Conservation (phyloP, 2,329 filamentous ascomycete species). For the Sporothrix pallida region DNA sequence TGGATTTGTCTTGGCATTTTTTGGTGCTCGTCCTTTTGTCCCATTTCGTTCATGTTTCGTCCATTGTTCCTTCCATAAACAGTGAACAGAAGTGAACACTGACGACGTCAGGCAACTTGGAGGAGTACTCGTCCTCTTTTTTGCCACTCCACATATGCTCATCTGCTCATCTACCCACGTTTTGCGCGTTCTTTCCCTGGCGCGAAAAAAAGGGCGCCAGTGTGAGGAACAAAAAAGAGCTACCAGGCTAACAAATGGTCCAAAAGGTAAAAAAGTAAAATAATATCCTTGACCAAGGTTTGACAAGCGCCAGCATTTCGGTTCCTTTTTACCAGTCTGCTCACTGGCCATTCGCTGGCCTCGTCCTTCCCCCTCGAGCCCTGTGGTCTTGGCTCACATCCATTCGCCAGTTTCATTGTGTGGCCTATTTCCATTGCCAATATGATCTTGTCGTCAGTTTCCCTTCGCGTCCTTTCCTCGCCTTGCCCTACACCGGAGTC, state of each 20-base stretch:
- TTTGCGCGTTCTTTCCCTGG: neutral
- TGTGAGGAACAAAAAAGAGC: no score
- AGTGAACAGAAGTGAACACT: neutral
- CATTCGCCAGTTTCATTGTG: neutral
- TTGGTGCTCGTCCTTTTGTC: neutral
- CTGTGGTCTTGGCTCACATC: slow-evolving; percentile 20
- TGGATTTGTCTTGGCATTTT: neutral
- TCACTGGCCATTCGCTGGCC: neutral
- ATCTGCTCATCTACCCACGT: slow-evolving; percentile 4
- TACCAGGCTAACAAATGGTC: no score
- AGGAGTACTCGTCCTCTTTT: neutral
- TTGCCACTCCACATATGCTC: slow-evolving; percentile 7
- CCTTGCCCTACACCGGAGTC: neutral
- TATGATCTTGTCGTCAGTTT: slow-evolving; percentile 26
- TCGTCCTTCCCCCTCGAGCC: slow-evolving; percentile 17
- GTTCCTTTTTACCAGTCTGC: neutral
- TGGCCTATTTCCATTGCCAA: slow-evolving; percentile 25
- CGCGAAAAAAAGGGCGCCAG: no score
- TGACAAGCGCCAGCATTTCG: neutral
- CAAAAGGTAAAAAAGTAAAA: no score
- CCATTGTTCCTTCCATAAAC: slow-evolving; percentile 9
- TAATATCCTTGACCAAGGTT: slow-evolving; percentile 14
- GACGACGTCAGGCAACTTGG: neutral
- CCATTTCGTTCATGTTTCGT: slow-evolving; percentile 11
- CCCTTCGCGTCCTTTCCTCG: neutral